Percentiles rank a stretch among this genome's conserved stretches.
Evolutionary conservation across 1,139 yeast genomes (phyloP).

Genomic region (Arxiozyma slooffiae): DNA sequence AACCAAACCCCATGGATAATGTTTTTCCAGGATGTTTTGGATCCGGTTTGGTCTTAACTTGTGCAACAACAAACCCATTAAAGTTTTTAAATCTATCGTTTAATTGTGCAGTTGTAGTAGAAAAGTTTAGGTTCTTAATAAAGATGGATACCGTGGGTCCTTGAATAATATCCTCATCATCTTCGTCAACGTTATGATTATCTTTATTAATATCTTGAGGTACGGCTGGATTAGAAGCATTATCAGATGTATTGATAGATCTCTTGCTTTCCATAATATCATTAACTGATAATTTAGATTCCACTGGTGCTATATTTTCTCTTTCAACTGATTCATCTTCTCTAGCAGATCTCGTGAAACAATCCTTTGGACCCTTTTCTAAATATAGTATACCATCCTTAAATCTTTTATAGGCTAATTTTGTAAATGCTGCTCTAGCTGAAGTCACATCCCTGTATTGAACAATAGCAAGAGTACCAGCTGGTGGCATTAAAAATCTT

Average conservation of each 20-base stretch:
- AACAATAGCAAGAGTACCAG: constrained; percentile 93
- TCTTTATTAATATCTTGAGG: background rate
- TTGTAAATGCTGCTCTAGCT: constrained; percentile 84
- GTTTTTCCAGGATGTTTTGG: constrained; percentile 56
- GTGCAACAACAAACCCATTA: constrained; percentile 74
- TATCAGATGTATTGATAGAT: constrained; percentile 2
- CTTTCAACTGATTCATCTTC: constrained; percentile 21
- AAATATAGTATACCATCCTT: constrained; percentile 78
- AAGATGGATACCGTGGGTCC: constrained; percentile 81
- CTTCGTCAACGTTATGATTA: constrained; percentile 23
- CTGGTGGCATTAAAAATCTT: constrained; percentile 86
- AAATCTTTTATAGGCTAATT: constrained; percentile 76
- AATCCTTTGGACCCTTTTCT: constrained; percentile 86
- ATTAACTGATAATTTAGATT: constrained; percentile 36
- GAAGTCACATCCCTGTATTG: constrained; percentile 77
- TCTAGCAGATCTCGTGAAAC: constrained; percentile 54
- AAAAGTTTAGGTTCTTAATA: constrained; percentile 83
- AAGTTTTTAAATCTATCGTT: constrained; percentile 54
- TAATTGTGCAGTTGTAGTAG: constrained; percentile 56
- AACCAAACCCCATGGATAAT: constrained; percentile 95
- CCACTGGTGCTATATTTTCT: constrained; percentile 20
- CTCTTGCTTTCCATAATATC: constrained; percentile 36
- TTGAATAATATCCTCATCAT: constrained; percentile 38
- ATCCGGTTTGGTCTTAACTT: constrained; percentile 82
- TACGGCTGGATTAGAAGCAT: background rate